Conservation (phyloP, 2,329 filamentous ascomycete genomes). For the Pseudogymnoascus sp. region DNA sequence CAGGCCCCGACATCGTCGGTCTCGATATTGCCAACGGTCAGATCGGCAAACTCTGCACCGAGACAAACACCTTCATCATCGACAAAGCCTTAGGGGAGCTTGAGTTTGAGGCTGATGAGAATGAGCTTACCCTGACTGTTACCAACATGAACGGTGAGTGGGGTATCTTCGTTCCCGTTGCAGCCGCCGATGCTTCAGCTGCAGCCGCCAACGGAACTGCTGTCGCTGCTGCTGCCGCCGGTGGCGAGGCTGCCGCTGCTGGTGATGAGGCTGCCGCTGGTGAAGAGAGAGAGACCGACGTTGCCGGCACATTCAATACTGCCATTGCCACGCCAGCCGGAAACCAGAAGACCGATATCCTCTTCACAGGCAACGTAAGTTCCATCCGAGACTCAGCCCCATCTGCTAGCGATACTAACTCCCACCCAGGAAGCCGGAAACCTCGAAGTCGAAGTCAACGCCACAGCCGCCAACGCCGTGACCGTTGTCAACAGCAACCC, state of each 20-base stretch:
- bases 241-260: neutral
- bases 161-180: slow-evolving; percentile 8
- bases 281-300: neutral
- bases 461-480: neutral
- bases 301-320: neutral
- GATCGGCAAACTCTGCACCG: slow-evolving; percentile 30
- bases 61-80: slow-evolving; percentile 31
- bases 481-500: neutral
- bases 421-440: slow-evolving; percentile 22
- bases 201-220: neutral
- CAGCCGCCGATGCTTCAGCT: neutral
- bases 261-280: neutral
- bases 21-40: slow-evolving; percentile 31
- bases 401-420: neutral
- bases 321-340: neutral
- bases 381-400: neutral
- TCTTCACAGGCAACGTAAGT: slow-evolving; percentile 1
- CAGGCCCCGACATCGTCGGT: slow-evolving; percentile 20
- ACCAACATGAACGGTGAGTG: slow-evolving; percentile 19
- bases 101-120: slow-evolving; percentile 36
- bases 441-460: slow-evolving; percentile 1
- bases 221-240: neutral
- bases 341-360: neutral
- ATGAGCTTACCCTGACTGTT: slow-evolving; percentile 25
- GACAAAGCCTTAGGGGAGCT: slow-evolving; percentile 30